Evolutionary conservation across 176 grass and related monocot genomes (phyloP).

Genomic region (Poa pratensis): DNA sequence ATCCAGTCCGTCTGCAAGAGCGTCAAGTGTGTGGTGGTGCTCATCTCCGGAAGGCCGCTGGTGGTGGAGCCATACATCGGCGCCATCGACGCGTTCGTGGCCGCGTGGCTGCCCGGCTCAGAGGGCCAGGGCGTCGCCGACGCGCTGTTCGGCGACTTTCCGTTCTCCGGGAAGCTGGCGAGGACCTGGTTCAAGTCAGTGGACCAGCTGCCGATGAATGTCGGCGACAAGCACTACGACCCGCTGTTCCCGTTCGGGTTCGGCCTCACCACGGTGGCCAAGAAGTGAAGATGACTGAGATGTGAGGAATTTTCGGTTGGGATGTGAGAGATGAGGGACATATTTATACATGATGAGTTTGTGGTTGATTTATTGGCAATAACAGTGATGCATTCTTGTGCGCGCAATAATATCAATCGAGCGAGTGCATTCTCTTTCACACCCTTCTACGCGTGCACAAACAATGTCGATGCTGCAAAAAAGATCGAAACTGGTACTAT

Average conservation of each 20-base stretch:
- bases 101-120: constrained; percentile 82
- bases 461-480: not conserved
- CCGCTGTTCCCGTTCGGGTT: constrained; percentile 84
- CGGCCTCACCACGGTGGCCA: constrained; percentile 63
- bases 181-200: constrained; percentile 95
- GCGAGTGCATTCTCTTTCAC: not conserved
- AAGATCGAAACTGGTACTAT: not conserved
- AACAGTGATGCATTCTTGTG: constrained; percentile 10
- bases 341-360: not conserved
- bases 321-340: not conserved
- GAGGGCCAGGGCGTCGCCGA: constrained; percentile 95
- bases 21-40: constrained; percentile 69
- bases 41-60: constrained; percentile 82
- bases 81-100: constrained; percentile 77
- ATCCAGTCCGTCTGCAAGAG: constrained; percentile 71
- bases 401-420: not conserved
- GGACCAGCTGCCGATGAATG: constrained; percentile 95
- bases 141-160: constrained; percentile 83
- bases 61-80: constrained; percentile 79
- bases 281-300: constrained; percentile 20
- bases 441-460: not conserved
- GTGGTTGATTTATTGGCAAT: constrained; percentile 27
- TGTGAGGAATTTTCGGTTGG: not conserved
- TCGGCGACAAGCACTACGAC: constrained; percentile 79
- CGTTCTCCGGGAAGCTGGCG: constrained; percentile 80